Evolutionary conservation across 768 basidiomycete genomes (phyloP), one percentile per base, ranked within the genome.

Genomic region (Leccinum subgranulosum): DNA sequence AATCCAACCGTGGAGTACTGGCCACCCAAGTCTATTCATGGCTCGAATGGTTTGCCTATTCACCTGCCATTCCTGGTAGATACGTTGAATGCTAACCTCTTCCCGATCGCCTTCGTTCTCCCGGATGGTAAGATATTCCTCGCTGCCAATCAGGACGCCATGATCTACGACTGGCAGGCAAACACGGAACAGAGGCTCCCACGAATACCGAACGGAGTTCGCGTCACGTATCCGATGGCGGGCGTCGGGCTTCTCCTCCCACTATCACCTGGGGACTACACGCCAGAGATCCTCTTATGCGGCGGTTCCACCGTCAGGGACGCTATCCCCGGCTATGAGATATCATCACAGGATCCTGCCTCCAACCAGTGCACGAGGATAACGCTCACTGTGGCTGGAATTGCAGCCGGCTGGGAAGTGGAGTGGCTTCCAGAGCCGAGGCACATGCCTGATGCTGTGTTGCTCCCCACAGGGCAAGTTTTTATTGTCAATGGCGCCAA

Each of bases 1-100:
- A 92, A 92, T 66, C 90, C 90, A 3, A 91, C 88, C 0, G 71
- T 89, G 60, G 89, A 92, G 70, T 94, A 83, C 73, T 94, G 80
- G 69, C 92, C 92, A 29, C 87, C 92, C 1, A 93, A 94, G 69
- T 75, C 77, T 54, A 83, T 91, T 49, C 78, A 85, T 58, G 81
- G 79, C 15, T 85, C 81, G 3, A 82, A 84, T 45, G 90, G 91
- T 48, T 62, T 88, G 62, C 86, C 88, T 2, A 80, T 91, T 41
- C 66, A 71, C n/a, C 61, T 87, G 19, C 77, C 75, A 27, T 91
- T 91, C 69, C 75, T 92, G 15, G 75, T 77, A 58, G 81, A 85
- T 56, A 90, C 90, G 4, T 76, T 92, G 57, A 88, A 86, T 65
- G 84, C 90, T n/a, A 92, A 92, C 68, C 77, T 92, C 25, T 92